These are phyloP conservation scores for Cryptosporidium sp. DNA, from an alignment of 169 alveolate species.

Conservation along the genomic window DNA sequence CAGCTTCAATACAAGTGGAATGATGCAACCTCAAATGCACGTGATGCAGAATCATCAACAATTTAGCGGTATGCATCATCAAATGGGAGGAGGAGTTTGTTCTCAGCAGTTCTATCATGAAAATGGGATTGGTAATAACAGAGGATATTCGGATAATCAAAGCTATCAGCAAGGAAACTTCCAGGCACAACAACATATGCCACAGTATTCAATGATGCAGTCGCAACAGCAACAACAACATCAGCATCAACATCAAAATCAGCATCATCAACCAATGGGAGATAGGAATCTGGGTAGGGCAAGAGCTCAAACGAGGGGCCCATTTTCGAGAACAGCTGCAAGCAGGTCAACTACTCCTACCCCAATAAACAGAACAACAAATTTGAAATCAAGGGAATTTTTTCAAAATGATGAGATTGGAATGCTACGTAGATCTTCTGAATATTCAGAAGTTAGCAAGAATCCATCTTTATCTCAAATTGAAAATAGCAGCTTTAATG, in stretches of 20 bases:
- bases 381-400: slow-evolving; percentile 7
- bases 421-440: slow-evolving; percentile 32
- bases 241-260: not conserved
- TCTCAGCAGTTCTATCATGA: slow-evolving; percentile 34
- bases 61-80: slow-evolving; percentile 15
- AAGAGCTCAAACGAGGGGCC: slow-evolving; percentile 71
- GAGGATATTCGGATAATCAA: slow-evolving; percentile 9
- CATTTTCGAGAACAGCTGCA: slow-evolving; percentile 71
- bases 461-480: slow-evolving; percentile 44
- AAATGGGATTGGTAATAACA: not conserved
- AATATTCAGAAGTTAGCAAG: not conserved
- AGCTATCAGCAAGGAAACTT: slow-evolving; percentile 28
- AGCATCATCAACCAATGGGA: slow-evolving; percentile 9
- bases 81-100: slow-evolving; percentile 18
- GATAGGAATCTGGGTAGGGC: slow-evolving; percentile 47
- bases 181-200: slow-evolving; percentile 30
- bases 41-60: slow-evolving; percentile 9
- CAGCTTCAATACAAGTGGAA: slow-evolving; percentile 10
- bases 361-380: slow-evolving; percentile 37
- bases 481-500: slow-evolving; percentile 8
- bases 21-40: slow-evolving; percentile 40
- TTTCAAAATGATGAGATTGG: slow-evolving; percentile 20
- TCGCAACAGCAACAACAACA: not conserved
- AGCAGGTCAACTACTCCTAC: slow-evolving; percentile 73
- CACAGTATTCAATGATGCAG: slow-evolving; percentile 68